phyloP scores from a whole-genome alignment of 2,329 filamentous ascomycete genomes.

The Trichoderma koningii region DNA sequence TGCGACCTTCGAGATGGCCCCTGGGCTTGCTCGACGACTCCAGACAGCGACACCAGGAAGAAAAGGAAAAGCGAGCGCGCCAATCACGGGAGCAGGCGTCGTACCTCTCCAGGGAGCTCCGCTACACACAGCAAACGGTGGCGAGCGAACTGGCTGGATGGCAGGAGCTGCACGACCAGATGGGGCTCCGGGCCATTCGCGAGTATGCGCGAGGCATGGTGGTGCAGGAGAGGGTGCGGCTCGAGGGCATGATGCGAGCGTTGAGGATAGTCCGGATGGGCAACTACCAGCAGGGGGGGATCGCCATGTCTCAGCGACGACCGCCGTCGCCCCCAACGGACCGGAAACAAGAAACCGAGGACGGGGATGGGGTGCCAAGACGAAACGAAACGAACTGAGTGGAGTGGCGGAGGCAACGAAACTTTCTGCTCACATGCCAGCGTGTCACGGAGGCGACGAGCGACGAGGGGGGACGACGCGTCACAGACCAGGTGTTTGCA shows the following conservation, averaged over 20 bases:
- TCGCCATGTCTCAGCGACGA: conserved; percentile 4
- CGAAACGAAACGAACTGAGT: conserved; percentile 18
- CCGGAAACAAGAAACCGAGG: conserved; percentile 16
- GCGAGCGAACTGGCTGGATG: conserved; percentile 89
- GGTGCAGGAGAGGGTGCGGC: conserved; percentile 73
- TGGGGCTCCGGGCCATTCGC: conserved; percentile 72
- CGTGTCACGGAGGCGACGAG: conserved; percentile 20
- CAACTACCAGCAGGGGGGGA: conserved; percentile 14
- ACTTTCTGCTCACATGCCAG: conserved; percentile 13
- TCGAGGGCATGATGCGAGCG: conserved; percentile 80
- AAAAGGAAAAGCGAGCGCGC: conserved; percentile 77
- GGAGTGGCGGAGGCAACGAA: neutral
- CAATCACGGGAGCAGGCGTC: conserved; percentile 70
- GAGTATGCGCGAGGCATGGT: conserved; percentile 78
- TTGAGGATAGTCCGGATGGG: conserved; percentile 60
- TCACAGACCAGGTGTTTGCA: conserved; percentile 5
- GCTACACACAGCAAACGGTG: conserved; percentile 92
- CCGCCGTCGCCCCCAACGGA: conserved; percentile 16
- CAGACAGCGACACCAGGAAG: conserved; percentile 76
- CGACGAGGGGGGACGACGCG: conserved; percentile 3
- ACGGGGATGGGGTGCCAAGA: conserved; percentile 11
- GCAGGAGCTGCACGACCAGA: conserved; percentile 83
- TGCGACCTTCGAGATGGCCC: conserved; percentile 76
- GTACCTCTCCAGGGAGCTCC: conserved; percentile 75
- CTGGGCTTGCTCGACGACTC: conserved; percentile 84